These are phyloP conservation scores for Starmerella gropengiesseri DNA, from an alignment of 805 yeast species.

Conservation along the genomic window DNA sequence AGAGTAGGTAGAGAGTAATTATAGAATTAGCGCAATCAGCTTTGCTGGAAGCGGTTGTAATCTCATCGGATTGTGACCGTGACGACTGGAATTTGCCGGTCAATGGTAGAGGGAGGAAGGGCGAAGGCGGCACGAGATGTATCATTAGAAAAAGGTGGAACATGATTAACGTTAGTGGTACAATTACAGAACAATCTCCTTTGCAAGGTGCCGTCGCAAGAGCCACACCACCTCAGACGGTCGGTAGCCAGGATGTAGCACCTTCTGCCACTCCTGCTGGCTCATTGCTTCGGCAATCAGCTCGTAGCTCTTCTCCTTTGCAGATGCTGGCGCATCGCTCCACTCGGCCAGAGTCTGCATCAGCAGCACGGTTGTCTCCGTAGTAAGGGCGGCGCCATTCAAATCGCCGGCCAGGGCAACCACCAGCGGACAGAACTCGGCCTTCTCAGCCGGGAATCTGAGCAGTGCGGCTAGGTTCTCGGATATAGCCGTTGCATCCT, in stretches of 20 bases:
- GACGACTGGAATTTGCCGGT: no score
- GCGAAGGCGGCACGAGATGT: no score
- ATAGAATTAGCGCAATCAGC: no score
- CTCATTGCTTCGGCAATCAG: conserved; percentile 7
- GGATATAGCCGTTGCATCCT: conserved; percentile 4
- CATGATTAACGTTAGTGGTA: background rate
- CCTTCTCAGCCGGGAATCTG: conserved; percentile 11
- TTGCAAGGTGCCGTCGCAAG: conserved; percentile 10
- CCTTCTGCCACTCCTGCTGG: conserved; percentile 8
- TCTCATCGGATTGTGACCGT: no score
- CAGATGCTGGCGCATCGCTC: conserved; percentile 3
- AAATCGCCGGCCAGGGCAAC: conserved; percentile 20
- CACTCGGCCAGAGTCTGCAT: conserved; percentile 13
- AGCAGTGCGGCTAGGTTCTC: conserved; percentile 9
- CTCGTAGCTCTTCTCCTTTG: background rate
- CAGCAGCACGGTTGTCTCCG: conserved; percentile 5
- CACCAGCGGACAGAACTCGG: conserved; percentile 20
- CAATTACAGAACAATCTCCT: conserved; percentile 2
- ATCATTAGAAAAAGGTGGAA: no score
- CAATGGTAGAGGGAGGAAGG: no score
- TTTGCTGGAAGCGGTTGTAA: no score
- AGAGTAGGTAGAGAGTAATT: background rate
- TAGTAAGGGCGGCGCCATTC: conserved; percentile 3
- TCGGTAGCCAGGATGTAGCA: conserved; percentile 1
- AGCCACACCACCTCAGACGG: conserved; percentile 7